Conservation (phyloP, 768 basidiomycete genomes). For the Galerina marginata region DNA sequence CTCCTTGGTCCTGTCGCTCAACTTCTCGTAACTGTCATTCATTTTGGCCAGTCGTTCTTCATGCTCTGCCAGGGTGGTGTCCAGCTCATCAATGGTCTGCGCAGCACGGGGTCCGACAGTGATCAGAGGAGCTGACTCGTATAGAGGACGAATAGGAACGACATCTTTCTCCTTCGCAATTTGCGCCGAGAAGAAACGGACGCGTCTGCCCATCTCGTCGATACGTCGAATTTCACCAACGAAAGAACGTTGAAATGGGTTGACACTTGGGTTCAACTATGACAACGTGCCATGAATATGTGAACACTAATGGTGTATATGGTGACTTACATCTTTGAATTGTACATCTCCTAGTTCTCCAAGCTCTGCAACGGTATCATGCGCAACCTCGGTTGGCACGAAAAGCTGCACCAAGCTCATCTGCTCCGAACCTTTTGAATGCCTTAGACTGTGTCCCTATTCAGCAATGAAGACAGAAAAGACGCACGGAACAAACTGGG, state of each 20-base stretch:
- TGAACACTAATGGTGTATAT: neutral
- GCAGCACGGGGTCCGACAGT: constrained; percentile 92
- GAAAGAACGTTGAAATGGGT: constrained; percentile 98
- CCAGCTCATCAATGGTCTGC: constrained; percentile 93
- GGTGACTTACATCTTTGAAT: constrained; percentile 88
- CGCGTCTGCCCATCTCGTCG: constrained; percentile 95
- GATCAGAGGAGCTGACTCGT: constrained; percentile 85
- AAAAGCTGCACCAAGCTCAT: constrained; percentile 99
- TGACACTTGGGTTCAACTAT: constrained; percentile 94
- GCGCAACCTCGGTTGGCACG: constrained; percentile 95
- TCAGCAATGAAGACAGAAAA: neutral
- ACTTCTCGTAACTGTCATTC: constrained; percentile 90
- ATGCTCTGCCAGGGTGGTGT: constrained; percentile 84
- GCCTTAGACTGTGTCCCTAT: constrained; percentile 17
- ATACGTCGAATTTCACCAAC: constrained; percentile 94
- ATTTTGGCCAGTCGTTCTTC: constrained; percentile 85
- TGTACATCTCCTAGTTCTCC: constrained; percentile 96
- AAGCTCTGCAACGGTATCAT: constrained; percentile 94
- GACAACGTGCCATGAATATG: neutral
- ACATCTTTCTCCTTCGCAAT: constrained; percentile 86
- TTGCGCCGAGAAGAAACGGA: constrained; percentile 87
- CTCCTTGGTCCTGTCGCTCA: constrained; percentile 86
- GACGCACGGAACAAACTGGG: constrained; percentile 82
- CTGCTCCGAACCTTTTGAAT: constrained; percentile 82
- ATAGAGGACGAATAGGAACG: constrained; percentile 82